These are phyloP conservation scores for Trichoderma sp. DNA, from an alignment of 2,329 filamentous ascomycete genomes.

Conservation along the genomic window DNA sequence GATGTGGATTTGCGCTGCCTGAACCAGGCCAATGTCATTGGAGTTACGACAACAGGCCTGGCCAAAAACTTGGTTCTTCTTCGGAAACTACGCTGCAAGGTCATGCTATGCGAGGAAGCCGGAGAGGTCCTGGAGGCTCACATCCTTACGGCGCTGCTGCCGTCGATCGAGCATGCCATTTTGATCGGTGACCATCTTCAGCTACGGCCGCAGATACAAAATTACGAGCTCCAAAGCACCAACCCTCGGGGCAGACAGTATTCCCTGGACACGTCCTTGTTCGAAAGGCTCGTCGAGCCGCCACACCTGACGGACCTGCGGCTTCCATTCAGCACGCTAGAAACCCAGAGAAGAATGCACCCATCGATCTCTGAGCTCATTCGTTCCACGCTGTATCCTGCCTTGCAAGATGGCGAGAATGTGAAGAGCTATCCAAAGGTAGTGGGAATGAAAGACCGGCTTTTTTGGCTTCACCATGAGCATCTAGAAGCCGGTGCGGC, in stretches of 20 bases:
- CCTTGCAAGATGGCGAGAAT: conserved; percentile 53
- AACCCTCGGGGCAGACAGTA: conserved; percentile 52
- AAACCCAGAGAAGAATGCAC: conserved; percentile 67
- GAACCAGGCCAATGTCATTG: conserved; percentile 39
- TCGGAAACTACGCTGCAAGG: conserved; percentile 53
- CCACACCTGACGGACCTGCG: conserved; percentile 31
- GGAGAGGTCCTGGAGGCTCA: conserved; percentile 69
- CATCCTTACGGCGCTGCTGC: conserved; percentile 60
- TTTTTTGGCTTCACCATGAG: conserved; percentile 66
- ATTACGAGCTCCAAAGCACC: conserved; percentile 56
- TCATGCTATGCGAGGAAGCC: conserved; percentile 69
- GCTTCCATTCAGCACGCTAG: conserved; percentile 46
- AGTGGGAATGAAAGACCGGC: conserved; percentile 52
- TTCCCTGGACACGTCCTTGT: conserved; percentile 61
- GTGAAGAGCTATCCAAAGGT: conserved; percentile 42
- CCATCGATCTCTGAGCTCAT: conserved; percentile 64
- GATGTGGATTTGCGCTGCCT: conserved; percentile 40
- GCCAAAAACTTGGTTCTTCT: conserved; percentile 58
- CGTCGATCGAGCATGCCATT: conserved; percentile 62
- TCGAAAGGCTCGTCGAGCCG: conserved; percentile 58
- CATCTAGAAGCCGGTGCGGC: conserved; percentile 46
- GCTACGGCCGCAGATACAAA: conserved; percentile 60
- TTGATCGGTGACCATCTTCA: conserved; percentile 66
- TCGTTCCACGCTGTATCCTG: conserved; percentile 58
- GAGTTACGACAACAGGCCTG: conserved; percentile 60